Evolutionary conservation across 805 yeast species (phyloP).

Genomic region (Metschnikowia hibisci): DNA sequence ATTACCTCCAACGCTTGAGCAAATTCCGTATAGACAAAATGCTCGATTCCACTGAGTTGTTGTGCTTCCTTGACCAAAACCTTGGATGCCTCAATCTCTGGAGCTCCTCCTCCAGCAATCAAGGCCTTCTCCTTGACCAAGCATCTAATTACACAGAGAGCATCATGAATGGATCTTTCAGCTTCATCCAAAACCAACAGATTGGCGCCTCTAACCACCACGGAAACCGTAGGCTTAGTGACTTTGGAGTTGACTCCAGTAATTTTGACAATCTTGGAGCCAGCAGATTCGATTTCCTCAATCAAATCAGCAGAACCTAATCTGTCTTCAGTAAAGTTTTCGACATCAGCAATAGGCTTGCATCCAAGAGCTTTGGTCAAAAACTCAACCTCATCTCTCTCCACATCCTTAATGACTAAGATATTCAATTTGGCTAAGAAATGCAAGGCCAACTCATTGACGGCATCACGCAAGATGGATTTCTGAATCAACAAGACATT

Average conservation of each 20-base stretch:
- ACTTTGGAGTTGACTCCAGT: conserved; percentile 65
- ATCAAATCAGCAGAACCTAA: conserved; percentile 88
- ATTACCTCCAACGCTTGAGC: conserved; percentile 89
- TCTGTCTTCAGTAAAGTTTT: conserved; percentile 87
- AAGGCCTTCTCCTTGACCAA: conserved; percentile 81
- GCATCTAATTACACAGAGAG: conserved; percentile 88
- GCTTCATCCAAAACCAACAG: conserved; percentile 88
- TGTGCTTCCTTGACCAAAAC: conserved; percentile 67
- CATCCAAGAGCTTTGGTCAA: conserved; percentile 82
- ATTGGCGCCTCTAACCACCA: conserved; percentile 94
- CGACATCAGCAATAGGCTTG: conserved; percentile 94
- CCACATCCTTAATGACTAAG: conserved; percentile 91
- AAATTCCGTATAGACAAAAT: conserved; percentile 86
- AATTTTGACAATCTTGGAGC: conserved; percentile 83
- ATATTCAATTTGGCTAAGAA: conserved; percentile 90
- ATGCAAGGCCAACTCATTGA: conserved; percentile 90
- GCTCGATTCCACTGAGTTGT: conserved; percentile 77
- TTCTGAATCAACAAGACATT: conserved; percentile 87
- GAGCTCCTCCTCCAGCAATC: conserved; percentile 99
- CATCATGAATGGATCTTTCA: conserved; percentile 96
- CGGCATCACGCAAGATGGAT: conserved; percentile 92
- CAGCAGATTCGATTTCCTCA: conserved; percentile 86
- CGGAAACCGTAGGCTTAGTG: conserved; percentile 70
- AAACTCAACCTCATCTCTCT: conserved; percentile 94
- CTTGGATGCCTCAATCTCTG: conserved; percentile 86